Conservation (phyloP, 2,329 filamentous ascomycete species). For the Emergomyces pasteurianus region DNA sequence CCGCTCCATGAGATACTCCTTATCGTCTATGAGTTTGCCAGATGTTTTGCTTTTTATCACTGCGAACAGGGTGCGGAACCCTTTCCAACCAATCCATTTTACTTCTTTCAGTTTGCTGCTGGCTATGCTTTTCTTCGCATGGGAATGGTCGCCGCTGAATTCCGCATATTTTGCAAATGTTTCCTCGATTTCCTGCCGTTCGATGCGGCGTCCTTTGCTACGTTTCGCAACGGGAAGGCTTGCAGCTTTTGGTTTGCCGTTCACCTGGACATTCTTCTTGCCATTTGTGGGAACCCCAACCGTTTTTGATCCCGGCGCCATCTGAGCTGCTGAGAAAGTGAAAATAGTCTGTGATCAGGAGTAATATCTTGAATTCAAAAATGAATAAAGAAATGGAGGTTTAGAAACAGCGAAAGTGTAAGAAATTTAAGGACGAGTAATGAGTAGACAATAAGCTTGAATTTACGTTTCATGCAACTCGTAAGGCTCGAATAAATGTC, state of each 20-base stretch:
- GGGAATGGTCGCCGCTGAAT: conserved; percentile 50
- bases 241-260: not conserved
- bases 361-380: not conserved
- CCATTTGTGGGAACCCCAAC: not conserved
- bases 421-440: not conserved
- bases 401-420: not conserved
- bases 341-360: not conserved
- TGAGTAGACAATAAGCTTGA: not conserved
- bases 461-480: not conserved
- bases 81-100: conserved; percentile 43
- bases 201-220: conserved; percentile 18
- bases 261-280: not conserved
- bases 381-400: not conserved
- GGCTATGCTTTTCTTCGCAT: conserved; percentile 37
- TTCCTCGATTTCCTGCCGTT: conserved; percentile 28
- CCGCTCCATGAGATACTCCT: conserved; percentile 64
- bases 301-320: not conserved
- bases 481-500: not conserved
- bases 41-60: conserved; percentile 52
- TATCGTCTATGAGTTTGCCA: conserved; percentile 57
- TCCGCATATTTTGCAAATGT: conserved; percentile 35
- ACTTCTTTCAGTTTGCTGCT: conserved; percentile 47
- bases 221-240: not conserved
- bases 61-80: conserved; percentile 50
- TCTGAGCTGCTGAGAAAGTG: not conserved